Evolutionary conservation across 257 asterid genomes (phyloP).

Genomic region (Asclepias syriaca): DNA sequence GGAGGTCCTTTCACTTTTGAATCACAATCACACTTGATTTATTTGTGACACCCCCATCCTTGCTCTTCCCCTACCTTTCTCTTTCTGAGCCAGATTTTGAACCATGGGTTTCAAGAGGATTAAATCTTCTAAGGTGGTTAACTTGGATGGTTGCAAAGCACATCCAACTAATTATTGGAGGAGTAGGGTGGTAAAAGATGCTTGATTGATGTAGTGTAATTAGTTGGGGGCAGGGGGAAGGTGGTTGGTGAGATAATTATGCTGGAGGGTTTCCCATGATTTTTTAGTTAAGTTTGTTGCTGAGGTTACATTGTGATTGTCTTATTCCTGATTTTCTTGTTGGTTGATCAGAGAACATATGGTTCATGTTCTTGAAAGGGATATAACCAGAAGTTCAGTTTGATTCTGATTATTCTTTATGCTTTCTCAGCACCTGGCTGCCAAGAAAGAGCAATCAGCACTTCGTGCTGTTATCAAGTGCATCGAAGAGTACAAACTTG

Average conservation of each 20-base stretch:
- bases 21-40: not conserved
- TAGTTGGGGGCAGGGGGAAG: no score
- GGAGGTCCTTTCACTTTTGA: not conserved
- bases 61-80: not conserved
- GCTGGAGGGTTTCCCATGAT: not conserved
- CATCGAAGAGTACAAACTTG: constrained; percentile 95
- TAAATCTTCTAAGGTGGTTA: not conserved
- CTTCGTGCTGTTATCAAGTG: constrained; percentile 89
- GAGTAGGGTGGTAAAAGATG: not conserved
- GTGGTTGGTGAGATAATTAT: not conserved
- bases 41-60: not conserved
- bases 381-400: not conserved
- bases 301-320: not conserved
- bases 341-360: not conserved
- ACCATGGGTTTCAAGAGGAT: no score
- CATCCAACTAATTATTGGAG: not conserved
- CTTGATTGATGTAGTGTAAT: not conserved
- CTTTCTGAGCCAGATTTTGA: not conserved
- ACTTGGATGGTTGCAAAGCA: not conserved
- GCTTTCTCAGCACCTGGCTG: constrained; percentile 69
- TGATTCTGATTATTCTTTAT: not conserved
- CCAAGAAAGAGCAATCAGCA: constrained; percentile 96
- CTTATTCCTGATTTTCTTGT: not conserved
- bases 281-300: not conserved
- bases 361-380: not conserved